Percentiles rank a stretch among this genome's conserved stretches.
phyloP scores from a whole-genome alignment of 2,329 filamentous ascomycete species.

The Neoascochyta sp. region DNA sequence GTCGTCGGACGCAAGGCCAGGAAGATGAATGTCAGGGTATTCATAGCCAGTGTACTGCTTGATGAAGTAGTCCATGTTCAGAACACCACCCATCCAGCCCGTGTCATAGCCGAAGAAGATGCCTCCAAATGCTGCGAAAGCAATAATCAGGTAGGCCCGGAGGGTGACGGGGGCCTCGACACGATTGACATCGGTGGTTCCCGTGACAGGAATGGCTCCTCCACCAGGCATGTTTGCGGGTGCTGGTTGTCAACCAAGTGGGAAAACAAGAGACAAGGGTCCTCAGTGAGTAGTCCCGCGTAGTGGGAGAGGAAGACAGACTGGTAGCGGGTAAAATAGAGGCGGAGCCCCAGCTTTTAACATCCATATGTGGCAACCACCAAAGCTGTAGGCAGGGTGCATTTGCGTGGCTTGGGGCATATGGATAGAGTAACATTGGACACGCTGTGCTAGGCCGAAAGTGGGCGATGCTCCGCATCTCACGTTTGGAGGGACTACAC shows the following conservation, averaged over 20 bases:
- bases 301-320: slow-evolving; percentile 18
- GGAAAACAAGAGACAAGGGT: slow-evolving; percentile 11
- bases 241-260: slow-evolving; percentile 9
- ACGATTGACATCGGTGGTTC: slow-evolving; percentile 51
- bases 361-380: slow-evolving; percentile 27
- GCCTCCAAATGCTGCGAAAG: slow-evolving; percentile 50
- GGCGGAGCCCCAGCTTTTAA: slow-evolving; percentile 30
- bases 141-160: slow-evolving; percentile 47
- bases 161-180: slow-evolving; percentile 52
- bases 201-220: slow-evolving; percentile 34
- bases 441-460: slow-evolving; percentile 22
- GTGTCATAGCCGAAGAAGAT: slow-evolving; percentile 75
- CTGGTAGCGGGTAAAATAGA: slow-evolving; percentile 22
- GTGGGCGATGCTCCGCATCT: slow-evolving; percentile 28
- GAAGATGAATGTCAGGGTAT: slow-evolving; percentile 41
- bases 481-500: slow-evolving; percentile 31
- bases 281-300: slow-evolving; percentile 17
- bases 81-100: slow-evolving; percentile 69
- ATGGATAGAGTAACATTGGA: slow-evolving; percentile 37
- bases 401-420: slow-evolving; percentile 24
- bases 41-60: slow-evolving; percentile 33
- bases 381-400: slow-evolving; percentile 28
- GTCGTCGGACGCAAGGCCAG: slow-evolving; percentile 50
- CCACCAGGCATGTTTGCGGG: slow-evolving; percentile 36
- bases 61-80: slow-evolving; percentile 44